phyloP scores from a whole-genome alignment of 176 grass and related monocot genomes.

The Lolium perenne region DNA sequence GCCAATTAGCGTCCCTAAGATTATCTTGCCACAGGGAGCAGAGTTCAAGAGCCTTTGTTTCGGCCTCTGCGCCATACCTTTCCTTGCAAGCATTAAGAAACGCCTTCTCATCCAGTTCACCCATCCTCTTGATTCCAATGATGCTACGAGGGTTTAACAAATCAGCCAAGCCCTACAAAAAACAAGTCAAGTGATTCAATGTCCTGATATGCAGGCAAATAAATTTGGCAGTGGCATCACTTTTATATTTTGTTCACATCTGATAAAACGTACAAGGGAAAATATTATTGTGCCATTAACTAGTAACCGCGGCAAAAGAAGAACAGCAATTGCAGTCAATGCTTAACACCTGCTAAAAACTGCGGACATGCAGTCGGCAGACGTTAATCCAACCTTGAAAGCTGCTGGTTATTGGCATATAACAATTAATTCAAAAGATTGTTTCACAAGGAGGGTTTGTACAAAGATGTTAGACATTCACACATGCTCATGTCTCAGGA shows the following conservation, averaged over 20 bases:
- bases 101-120: conserved; percentile 46
- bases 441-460: conserved; percentile 24
- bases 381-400: background rate
- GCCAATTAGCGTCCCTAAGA: conserved; percentile 56
- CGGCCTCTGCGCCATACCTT: conserved; percentile 33
- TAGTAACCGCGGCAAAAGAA: background rate
- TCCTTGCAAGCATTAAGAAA: conserved; percentile 36
- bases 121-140: conserved; percentile 63
- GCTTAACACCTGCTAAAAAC: background rate
- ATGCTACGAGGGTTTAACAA: conserved; percentile 44
- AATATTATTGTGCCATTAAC: background rate
- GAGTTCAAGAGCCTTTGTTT: conserved; percentile 34
- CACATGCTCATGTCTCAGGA: background rate
- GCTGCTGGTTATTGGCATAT: conserved; percentile 32
- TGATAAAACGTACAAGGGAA: background rate
- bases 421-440: conserved; percentile 29
- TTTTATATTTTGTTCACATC: background rate
- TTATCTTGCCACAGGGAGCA: conserved; percentile 45
- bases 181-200: background rate
- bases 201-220: background rate
- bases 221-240: background rate
- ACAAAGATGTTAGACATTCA: conserved; percentile 19
- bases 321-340: background rate
- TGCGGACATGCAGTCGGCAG: background rate
- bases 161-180: conserved; percentile 43